Percentiles rank a stretch among this genome's conserved stretches.
These are phyloP conservation scores for Yamadazyma sp. DNA, from an alignment of 805 yeast genomes.

Conservation along the genomic window DNA sequence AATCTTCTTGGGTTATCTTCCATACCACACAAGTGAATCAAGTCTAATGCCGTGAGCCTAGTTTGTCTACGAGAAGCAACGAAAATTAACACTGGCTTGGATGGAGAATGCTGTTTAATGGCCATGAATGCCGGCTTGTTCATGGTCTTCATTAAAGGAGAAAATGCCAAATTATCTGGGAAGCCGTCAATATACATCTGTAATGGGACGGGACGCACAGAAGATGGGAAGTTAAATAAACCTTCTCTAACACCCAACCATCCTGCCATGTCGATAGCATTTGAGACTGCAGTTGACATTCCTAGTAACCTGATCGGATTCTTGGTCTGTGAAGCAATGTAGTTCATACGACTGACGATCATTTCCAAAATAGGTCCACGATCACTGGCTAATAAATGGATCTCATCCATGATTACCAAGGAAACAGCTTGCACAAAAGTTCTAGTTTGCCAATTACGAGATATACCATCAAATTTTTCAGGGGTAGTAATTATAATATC, in stretches of 20 bases:
- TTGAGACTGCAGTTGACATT: constrained; percentile 82
- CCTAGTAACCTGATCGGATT: constrained; percentile 67
- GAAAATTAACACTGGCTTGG: constrained; percentile 78
- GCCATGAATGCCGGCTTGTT: constrained; percentile 91
- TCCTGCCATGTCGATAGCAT: constrained; percentile 82
- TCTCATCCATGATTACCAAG: constrained; percentile 81
- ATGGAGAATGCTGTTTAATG: constrained; percentile 85
- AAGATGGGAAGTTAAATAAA: constrained; percentile 74
- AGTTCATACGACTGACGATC: constrained; percentile 87
- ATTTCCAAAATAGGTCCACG: constrained; percentile 85
- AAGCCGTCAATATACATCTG: constrained; percentile 88
- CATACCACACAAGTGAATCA: constrained; percentile 76
- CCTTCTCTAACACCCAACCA: constrained; percentile 80
- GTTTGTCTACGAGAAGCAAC: constrained; percentile 86
- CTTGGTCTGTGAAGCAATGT: constrained; percentile 59
- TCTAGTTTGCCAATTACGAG: constrained; percentile 82
- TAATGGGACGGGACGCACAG: constrained; percentile 82
- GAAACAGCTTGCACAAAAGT: constrained; percentile 73
- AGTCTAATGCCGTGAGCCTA: constrained; percentile 73
- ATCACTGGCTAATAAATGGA: constrained; percentile 79
- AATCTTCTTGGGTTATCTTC: constrained; percentile 76
- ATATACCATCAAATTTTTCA: constrained; percentile 84
- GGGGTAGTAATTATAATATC: constrained; percentile 82
- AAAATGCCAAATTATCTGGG: constrained; percentile 76
- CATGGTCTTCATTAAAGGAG: constrained; percentile 85